Conservation (phyloP, 495 filamentous ascomycete genomes). For the Cairneyella variabilis region DNA sequence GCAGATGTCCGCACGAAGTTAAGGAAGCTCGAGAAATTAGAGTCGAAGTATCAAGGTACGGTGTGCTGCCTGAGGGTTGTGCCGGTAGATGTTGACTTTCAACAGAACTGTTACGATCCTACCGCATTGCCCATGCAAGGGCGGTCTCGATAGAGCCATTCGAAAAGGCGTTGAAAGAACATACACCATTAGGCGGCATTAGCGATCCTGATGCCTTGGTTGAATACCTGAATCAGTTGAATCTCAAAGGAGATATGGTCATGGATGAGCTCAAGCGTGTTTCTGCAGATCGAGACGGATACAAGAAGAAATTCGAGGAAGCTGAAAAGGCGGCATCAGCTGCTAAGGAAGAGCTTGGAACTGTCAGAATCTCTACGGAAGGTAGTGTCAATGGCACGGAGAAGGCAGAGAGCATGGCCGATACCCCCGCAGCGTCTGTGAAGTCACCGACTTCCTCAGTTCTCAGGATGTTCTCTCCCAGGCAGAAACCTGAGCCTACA, state of each 20-base stretch:
- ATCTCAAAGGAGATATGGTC: slow-evolving; percentile 81
- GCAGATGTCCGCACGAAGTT: slow-evolving; percentile 67
- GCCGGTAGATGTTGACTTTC: slow-evolving; percentile 11
- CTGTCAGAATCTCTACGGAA: slow-evolving; percentile 20
- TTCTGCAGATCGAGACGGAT: slow-evolving; percentile 72
- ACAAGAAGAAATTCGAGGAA: slow-evolving; percentile 70
- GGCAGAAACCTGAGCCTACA: slow-evolving; percentile 35
- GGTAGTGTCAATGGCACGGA: slow-evolving; percentile 14
- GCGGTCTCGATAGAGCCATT: slow-evolving; percentile 86
- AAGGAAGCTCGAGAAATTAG: slow-evolving; percentile 79
- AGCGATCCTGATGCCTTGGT: slow-evolving; percentile 78
- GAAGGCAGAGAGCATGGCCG: slow-evolving; percentile 27
- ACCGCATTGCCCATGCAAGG: slow-evolving; percentile 82
- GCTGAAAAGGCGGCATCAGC: slow-evolving; percentile 52
- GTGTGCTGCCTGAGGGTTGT: not conserved
- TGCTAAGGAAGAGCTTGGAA: slow-evolving; percentile 25
- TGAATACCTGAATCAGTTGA: slow-evolving; percentile 91
- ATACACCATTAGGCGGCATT: slow-evolving; percentile 86
- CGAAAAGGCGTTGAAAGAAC: slow-evolving; percentile 83
- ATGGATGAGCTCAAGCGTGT: slow-evolving; percentile 90
- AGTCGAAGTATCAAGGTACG: slow-evolving; percentile 77
- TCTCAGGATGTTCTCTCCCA: slow-evolving; percentile 43
- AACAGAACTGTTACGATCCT: slow-evolving; percentile 83
- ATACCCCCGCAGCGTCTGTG: slow-evolving; percentile 18
- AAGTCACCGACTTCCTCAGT: slow-evolving; percentile 38